Evolutionary conservation across 2,329 filamentous ascomycete genomes (phyloP), one percentile per base, ranked within the genome.

Genomic region (Cladosporium velox): DNA sequence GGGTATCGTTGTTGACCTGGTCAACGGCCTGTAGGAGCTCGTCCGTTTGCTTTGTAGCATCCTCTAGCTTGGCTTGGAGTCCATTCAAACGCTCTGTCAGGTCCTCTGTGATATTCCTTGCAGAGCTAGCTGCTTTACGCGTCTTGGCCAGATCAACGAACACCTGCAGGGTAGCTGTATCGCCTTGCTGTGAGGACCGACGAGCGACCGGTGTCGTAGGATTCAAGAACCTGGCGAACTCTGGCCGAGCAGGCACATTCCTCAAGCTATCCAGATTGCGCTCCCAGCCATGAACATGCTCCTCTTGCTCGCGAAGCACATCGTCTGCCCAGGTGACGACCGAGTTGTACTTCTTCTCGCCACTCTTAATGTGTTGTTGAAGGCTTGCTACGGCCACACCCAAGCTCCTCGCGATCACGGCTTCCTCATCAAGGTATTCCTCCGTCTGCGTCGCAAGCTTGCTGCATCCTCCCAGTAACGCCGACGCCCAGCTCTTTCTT

Each of bases 311-410:
- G 54, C 86, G 84, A 68, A 91, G 82, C 10, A 90, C 84, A 12
- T 87, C 87, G 18, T 85, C 84, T 12, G 88, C 85, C 90, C 91
- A 93, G 70, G 86, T 86, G 78, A 88, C 88, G 32, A 91, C 79
- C 66, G 91, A 88, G n/a, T 81, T 80, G 72, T 90, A 89, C 75
- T 91, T 92, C 66, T 88, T 86, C 73, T 93, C 89, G 68, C 92
- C 83, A 52, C 84, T 85, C 70, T 87, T 89, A 64, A 93, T 85
- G 75, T 92, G 91, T 21, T 88, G 86, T 72, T 93, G 89, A 65
- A 94, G 85, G 73, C 97, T 99, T 69, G 90, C 89, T 26, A 97
- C 88, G 7, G 94, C 95, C 30, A 95, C 91, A 69, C 92, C 89
- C 59, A 96, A 85, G 66, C 91, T 93, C 68, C 89, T 88, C 74